These are phyloP conservation scores for Colletotrichum kahawae DNA, from an alignment of 2,329 filamentous ascomycete genomes.

Conservation along the genomic window DNA sequence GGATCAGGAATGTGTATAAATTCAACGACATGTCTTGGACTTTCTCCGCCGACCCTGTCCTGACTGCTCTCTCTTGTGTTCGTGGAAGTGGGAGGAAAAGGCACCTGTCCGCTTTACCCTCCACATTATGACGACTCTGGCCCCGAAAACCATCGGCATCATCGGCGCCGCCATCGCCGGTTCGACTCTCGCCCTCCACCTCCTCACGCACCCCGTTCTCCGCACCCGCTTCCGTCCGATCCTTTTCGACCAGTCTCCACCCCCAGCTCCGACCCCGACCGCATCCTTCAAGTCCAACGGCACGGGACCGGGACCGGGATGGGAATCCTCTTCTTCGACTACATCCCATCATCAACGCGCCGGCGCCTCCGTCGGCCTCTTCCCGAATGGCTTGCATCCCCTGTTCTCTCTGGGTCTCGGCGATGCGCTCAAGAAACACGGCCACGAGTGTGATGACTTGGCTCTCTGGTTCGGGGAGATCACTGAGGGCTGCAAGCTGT, in stretches of 20 bases:
- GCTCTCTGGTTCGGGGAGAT: not conserved
- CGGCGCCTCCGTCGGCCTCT: conserved; percentile 27
- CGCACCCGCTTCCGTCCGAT: conserved; percentile 9
- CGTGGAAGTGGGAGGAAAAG: not conserved
- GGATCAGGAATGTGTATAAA: not conserved
- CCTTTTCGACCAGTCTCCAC: conserved; percentile 10
- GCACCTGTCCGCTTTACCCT: not conserved
- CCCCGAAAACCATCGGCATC: conserved; percentile 14
- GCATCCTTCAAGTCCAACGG: not conserved
- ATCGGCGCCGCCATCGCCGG: conserved; percentile 20
- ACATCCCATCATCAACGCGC: conserved; percentile 8
- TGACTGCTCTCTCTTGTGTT: not conserved
- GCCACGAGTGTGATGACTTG: not conserved
- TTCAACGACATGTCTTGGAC: not conserved
- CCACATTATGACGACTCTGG: not conserved
- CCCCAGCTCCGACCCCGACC: not conserved
- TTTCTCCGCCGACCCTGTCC: not conserved
- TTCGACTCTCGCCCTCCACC: conserved; percentile 21
- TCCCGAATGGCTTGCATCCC: conserved; percentile 27
- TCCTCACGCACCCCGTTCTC: conserved; percentile 22
- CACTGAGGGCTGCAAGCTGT: not conserved
- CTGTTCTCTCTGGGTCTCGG: conserved; percentile 24
- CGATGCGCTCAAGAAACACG: conserved; percentile 5
- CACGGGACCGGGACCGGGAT: not conserved
- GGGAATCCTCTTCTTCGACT: not conserved